phyloP scores from a whole-genome alignment of 495 filamentous ascomycete genomes.

The Filosporella fistucella region DNA sequence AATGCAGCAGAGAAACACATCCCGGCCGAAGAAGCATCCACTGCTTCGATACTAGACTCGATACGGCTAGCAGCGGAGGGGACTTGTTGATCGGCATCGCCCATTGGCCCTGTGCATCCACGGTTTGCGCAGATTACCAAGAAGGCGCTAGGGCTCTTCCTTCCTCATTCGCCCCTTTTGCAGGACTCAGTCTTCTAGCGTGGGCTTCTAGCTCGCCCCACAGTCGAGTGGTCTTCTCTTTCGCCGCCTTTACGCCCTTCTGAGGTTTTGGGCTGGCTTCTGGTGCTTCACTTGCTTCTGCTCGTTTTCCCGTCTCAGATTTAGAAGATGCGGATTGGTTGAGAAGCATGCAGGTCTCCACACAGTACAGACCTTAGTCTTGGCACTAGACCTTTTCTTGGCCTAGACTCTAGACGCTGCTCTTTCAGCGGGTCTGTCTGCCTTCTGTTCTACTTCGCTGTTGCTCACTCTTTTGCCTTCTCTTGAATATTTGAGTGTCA shows the following conservation, averaged over 20 bases:
- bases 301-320: constrained; percentile 14
- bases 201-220: constrained; percentile 2
- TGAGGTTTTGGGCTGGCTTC: background rate
- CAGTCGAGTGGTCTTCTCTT: background rate
- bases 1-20: background rate
- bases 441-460: background rate
- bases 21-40: constrained; percentile 8
- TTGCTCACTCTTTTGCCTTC: background rate
- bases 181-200: background rate
- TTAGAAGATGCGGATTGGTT: background rate
- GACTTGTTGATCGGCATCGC: no score
- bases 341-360: no score
- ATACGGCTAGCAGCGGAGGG: no score
- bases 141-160: no score
- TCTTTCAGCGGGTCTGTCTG: no score
- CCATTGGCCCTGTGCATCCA: constrained; percentile 1
- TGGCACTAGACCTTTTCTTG: no score
- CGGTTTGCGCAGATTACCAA: background rate
- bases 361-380: no score
- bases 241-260: background rate
- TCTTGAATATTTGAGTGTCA: no score
- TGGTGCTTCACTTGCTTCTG: background rate
- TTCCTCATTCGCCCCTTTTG: background rate
- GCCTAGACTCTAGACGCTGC: no score
- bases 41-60: constrained; percentile 15